These are phyloP conservation scores for Thymus mandschuricus DNA, from an alignment of 257 asterid species.

Conservation along the genomic window DNA sequence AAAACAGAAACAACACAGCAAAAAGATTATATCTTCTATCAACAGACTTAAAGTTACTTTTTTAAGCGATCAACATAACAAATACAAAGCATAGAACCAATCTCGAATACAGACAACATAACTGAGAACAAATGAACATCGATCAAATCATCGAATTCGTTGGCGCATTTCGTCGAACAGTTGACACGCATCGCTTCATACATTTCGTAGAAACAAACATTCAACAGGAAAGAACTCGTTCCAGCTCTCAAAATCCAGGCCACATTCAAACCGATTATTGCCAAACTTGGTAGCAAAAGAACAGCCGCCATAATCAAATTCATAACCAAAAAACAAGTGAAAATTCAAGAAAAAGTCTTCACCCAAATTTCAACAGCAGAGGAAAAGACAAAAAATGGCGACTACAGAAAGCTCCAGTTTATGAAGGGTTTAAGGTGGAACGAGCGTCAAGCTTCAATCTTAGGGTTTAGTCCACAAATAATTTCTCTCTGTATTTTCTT, in stretches of 20 bases:
- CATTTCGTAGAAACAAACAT: background rate
- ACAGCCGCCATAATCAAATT: background rate
- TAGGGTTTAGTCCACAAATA: no score
- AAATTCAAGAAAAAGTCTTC: background rate
- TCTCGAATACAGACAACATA: background rate
- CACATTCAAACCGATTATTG: background rate
- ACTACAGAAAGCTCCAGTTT: no score
- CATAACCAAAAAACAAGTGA: background rate
- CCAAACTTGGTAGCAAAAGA: background rate
- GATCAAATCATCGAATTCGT: background rate
- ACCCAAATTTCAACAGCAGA: background rate
- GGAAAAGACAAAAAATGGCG: no score
- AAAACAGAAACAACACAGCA: conserved; percentile 4
- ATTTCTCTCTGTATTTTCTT: no score
- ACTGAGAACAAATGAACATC: background rate
- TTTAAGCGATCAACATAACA: background rate
- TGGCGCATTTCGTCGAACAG: conserved; percentile 36
- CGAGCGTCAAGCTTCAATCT: no score
- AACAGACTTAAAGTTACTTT: background rate
- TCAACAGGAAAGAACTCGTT: background rate
- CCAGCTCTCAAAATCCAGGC: background rate
- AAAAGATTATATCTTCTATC: background rate
- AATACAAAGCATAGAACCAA: background rate
- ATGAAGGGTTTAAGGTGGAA: no score
- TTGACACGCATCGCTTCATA: background rate